Base-by-base conservation (phyloP, 2,329 filamentous ascomycete genomes). In the Teratosphaeria zuluensis region DNA sequence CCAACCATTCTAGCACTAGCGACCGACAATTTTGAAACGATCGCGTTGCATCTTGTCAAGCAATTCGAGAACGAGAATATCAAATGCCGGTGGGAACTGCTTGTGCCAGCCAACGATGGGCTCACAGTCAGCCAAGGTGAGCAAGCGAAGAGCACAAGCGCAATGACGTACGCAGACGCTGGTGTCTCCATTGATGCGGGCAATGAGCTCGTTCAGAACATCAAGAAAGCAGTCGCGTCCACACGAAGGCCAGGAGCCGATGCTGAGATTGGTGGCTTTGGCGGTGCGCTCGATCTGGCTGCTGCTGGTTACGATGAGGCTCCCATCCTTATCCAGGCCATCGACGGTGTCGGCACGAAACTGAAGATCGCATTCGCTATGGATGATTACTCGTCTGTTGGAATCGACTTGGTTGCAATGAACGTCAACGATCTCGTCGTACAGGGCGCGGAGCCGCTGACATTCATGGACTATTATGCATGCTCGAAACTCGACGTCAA, bases 391-490 rank as follows among this genome's bases (percentile, higher is more conserved):
- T 86, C 92, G 74, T 96, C 92, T 2, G 92, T 99, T 11, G 94
- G 94, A 61, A 91, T 99, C 67, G 94, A 99, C 72, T 83, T 99
- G 38, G 94, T 99, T 3, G 94, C 94, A 65, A 97, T 97, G 92
- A 97, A 96, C 74, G 94, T 97, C 71, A 99, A 99, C 74, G 94
- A 99, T 70, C 81, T 99, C 0, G 87, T 99, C 56, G 94, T 97
- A 8, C 92, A 97, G 77, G 94, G 94, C 57, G 94, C 94, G 12
- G 90, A 94, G 66, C 92, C 94, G 1, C 81, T 97, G 64, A 94
- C 94, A 80, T 97, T 99, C 82, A 85, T 97, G 62, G 94, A 99
- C 78, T 97, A 95, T 81, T 96, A 95, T 76, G 92, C 91, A 61
- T 96, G 92, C 80, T 91, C 89, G 74, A 88, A 87, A 73, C 83